Conservation (phyloP, 495 filamentous ascomycete species). For the Trichoderma virens region DNA sequence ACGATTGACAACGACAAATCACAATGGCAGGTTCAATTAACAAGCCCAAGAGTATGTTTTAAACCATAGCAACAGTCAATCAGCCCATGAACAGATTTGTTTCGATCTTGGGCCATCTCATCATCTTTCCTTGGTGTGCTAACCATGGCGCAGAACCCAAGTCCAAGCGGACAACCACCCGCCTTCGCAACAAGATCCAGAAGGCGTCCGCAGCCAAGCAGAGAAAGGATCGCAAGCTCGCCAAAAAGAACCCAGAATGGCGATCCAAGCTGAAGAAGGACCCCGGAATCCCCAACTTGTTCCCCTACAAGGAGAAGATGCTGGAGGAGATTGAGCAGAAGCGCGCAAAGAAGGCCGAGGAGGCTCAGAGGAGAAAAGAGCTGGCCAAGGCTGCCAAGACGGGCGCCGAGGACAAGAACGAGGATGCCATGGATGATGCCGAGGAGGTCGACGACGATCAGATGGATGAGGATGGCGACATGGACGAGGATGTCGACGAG, state of each 20-base stretch:
- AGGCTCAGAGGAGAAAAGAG: slow-evolving; percentile 59
- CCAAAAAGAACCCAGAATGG: slow-evolving; percentile 96
- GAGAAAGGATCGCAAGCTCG: slow-evolving; percentile 75
- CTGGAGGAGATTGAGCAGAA: slow-evolving; percentile 90
- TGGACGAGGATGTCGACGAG: slow-evolving; percentile 41
- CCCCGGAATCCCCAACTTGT: slow-evolving; percentile 92
- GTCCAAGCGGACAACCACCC: slow-evolving; percentile 85
- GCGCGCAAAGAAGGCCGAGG: slow-evolving; percentile 70
- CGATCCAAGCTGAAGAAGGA: slow-evolving; percentile 90
- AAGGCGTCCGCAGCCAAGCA: slow-evolving; percentile 89
- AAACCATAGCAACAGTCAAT: too few species aligned
- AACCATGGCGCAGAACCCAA: slow-evolving; percentile 59
- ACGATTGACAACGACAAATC: slow-evolving; percentile 7
- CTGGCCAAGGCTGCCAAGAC: slow-evolving; percentile 58
- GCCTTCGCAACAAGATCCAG: slow-evolving; percentile 90
- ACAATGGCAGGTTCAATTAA: slow-evolving; percentile 41
- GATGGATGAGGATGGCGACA: slow-evolving; percentile 33
- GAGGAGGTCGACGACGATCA: slow-evolving; percentile 43
- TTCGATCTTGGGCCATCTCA: too few species aligned
- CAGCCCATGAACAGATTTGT: too few species aligned
- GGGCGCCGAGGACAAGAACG: slow-evolving; percentile 27
- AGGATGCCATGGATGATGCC: slow-evolving; percentile 37
- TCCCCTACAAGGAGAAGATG: slow-evolving; percentile 95
- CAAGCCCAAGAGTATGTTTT: slow-evolving; percentile 43
- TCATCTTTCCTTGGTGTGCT: too few species aligned